Evolutionary conservation across 2,329 filamentous ascomycete species (phyloP).

Genomic region (Stromatinia cepivora): DNA sequence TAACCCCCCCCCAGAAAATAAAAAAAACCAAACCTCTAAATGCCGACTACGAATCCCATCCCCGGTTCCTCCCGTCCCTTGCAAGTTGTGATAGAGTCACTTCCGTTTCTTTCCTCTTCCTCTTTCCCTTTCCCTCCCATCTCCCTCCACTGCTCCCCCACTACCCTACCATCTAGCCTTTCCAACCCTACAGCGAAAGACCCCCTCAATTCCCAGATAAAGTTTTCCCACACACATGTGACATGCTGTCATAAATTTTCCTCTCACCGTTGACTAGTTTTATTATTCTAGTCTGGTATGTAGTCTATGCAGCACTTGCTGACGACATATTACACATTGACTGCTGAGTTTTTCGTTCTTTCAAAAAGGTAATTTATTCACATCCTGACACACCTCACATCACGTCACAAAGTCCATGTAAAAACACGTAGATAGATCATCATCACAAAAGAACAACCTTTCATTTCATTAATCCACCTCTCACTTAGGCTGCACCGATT

Average conservation of each 20-base stretch:
- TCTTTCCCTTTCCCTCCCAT: neutral
- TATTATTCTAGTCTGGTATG: neutral
- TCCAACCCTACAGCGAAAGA: neutral
- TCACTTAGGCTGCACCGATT: neutral
- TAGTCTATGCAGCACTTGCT: neutral
- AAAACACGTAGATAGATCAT: neutral
- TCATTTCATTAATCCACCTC: conserved; percentile 18
- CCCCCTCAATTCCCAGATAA: neutral
- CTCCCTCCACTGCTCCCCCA: neutral
- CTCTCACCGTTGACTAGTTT: neutral
- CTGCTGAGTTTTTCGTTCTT: neutral
- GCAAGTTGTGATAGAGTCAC: no score
- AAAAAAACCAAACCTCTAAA: no score
- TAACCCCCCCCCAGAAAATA: no score
- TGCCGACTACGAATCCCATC: no score
- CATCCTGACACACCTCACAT: neutral
- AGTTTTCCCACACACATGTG: neutral
- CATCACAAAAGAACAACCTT: conserved; percentile 3
- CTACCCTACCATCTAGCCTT: neutral
- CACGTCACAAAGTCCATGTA: neutral
- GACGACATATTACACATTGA: neutral
- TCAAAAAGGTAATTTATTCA: neutral
- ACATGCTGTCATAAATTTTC: neutral
- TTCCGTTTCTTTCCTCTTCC: no score
- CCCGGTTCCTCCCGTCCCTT: no score